phyloP scores from a whole-genome alignment of 2,329 filamentous ascomycete species.

The Apiospora hydei region DNA sequence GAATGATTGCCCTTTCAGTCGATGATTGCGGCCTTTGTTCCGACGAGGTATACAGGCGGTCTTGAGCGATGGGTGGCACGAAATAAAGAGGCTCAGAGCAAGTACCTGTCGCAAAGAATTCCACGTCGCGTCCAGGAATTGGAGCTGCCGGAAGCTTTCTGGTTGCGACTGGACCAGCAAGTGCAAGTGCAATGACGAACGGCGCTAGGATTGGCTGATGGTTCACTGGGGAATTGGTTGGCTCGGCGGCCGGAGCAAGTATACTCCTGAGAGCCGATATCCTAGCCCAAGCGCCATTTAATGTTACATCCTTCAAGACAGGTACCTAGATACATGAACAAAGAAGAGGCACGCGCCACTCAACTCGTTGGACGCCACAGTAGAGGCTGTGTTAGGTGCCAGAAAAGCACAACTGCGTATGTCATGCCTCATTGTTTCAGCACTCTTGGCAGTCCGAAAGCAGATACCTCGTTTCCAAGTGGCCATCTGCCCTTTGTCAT shows the following conservation, averaged over 20 bases:
- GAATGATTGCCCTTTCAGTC: background rate
- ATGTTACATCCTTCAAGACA: too few relatives aligned
- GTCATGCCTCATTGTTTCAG: too few relatives aligned
- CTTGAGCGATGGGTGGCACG: constrained; percentile 10
- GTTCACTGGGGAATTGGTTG: background rate
- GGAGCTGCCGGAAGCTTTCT: constrained; percentile 10
- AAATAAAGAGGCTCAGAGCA: background rate
- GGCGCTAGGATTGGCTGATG: background rate
- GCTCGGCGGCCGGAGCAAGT: background rate
- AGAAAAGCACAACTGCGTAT: too few relatives aligned
- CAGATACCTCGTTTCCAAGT: too few relatives aligned
- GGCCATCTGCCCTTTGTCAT: background rate
- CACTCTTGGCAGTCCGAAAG: too few relatives aligned
- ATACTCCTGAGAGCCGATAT: background rate
- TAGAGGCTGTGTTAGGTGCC: too few relatives aligned
- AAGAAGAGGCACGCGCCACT: too few relatives aligned
- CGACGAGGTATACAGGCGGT: background rate
- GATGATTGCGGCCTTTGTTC: background rate
- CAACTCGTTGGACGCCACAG: too few relatives aligned
- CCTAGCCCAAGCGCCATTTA: background rate
- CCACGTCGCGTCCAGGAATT: constrained; percentile 19
- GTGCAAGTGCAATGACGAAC: constrained; percentile 12
- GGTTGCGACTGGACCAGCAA: constrained; percentile 15
- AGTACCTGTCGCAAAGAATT: constrained; percentile 19
- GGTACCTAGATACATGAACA: background rate